Evolutionary conservation across 257 asterid species (phyloP).

Genomic region (Jacaranda copaia): DNA sequence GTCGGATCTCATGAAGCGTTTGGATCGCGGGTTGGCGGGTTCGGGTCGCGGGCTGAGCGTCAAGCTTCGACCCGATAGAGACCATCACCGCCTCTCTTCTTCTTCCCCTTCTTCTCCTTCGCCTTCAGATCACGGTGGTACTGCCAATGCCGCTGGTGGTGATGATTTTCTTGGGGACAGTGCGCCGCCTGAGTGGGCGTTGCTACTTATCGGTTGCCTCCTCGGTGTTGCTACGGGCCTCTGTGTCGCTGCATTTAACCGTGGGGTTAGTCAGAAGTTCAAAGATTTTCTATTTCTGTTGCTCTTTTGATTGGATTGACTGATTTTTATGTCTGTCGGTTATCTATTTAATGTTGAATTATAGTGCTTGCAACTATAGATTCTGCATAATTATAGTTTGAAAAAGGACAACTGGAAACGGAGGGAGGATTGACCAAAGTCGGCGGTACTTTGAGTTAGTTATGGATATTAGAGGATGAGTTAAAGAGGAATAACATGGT

Average conservation of each 20-base stretch:
- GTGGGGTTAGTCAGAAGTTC: constrained; percentile 71
- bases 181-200: constrained; percentile 99
- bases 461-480: constrained; percentile 25
- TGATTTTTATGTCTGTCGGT: background rate
- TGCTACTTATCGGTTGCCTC: constrained; percentile 89
- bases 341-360: constrained; percentile 13
- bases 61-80: constrained; percentile 45
- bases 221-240: constrained; percentile 97
- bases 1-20: constrained; percentile 65
- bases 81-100: constrained; percentile 44
- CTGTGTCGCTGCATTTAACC: constrained; percentile 90
- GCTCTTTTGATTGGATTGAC: constrained; percentile 17
- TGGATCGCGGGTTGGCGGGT: constrained; percentile 58
- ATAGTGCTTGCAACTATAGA: constrained; percentile 9
- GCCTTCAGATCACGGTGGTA: constrained; percentile 49
- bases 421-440: constrained; percentile 31
- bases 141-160: constrained; percentile 40
- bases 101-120: constrained; percentile 50
- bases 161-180: constrained; percentile 80
- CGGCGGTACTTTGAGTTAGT: constrained; percentile 20
- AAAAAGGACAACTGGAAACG: constrained; percentile 18
- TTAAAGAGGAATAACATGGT: constrained; percentile 2
- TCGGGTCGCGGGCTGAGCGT: constrained; percentile 59
- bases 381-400: constrained; percentile 15
- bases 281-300: constrained; percentile 4